Evolutionary conservation across 768 basidiomycete species (phyloP).

Genomic region (Suillus decipiens): DNA sequence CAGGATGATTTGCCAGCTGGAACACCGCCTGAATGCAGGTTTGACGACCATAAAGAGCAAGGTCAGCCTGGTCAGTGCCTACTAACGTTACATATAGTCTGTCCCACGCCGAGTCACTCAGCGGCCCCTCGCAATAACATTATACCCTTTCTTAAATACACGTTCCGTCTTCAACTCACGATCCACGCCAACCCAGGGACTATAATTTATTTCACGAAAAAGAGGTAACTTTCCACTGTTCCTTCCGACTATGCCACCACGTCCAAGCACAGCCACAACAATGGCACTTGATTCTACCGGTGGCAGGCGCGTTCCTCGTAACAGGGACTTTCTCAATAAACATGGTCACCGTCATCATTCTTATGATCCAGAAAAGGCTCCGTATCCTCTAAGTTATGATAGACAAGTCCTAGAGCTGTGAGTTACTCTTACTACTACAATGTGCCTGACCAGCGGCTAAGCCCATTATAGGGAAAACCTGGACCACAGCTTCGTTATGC

Average conservation of each 20-base stretch:
- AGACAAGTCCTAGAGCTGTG: constrained; percentile 68
- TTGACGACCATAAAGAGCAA: background rate
- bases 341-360: constrained; percentile 67
- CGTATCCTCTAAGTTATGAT: constrained; percentile 77
- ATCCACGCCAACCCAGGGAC: background rate
- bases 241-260: constrained; percentile 23
- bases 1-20: background rate
- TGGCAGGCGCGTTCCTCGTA: constrained; percentile 37
- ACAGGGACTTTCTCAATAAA: constrained; percentile 61
- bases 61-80: background rate
- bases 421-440: constrained; percentile 26
- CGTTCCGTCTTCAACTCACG: constrained; percentile 8
- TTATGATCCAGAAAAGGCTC: constrained; percentile 74
- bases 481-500: constrained; percentile 50
- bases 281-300: constrained; percentile 32
- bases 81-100: constrained; percentile 4
- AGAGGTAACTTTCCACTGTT: constrained; percentile 13
- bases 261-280: constrained; percentile 20
- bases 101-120: constrained; percentile 15
- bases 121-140: constrained; percentile 1
- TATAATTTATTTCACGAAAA: constrained; percentile 3
- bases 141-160: constrained; percentile 6
- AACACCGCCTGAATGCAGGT: background rate
- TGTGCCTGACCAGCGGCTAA: background rate
- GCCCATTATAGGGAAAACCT: constrained; percentile 48